Evolutionary conservation across 2,329 filamentous ascomycete species (phyloP).

Genomic region (Ophiosphaerella herpotricha): DNA sequence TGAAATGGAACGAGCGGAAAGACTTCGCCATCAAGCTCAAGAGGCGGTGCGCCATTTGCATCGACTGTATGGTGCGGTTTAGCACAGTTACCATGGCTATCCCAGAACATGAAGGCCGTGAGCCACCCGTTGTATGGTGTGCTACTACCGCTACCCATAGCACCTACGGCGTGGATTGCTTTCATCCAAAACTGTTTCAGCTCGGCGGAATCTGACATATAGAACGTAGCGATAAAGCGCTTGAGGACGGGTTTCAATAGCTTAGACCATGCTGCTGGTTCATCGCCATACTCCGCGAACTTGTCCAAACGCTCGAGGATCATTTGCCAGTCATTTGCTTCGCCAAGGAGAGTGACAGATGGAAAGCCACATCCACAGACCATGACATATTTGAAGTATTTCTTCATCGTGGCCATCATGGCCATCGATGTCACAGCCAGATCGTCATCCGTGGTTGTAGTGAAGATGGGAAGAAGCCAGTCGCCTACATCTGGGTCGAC

Average conservation of each 20-base stretch:
- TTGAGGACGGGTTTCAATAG: conserved; percentile 53
- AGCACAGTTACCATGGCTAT: neutral
- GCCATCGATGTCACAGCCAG: conserved; percentile 50
- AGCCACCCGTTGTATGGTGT: conserved; percentile 15
- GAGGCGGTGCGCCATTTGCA: too few species aligned
- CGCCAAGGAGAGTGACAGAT: conserved; percentile 57
- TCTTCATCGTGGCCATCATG: conserved; percentile 58
- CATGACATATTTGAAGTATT: conserved; percentile 52
- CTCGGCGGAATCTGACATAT: conserved; percentile 35
- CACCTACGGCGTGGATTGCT: conserved; percentile 21
- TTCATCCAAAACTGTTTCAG: conserved; percentile 51
- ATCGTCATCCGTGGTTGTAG: conserved; percentile 56
- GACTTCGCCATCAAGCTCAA: neutral
- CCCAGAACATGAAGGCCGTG: conserved; percentile 18
- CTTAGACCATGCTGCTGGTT: conserved; percentile 47
- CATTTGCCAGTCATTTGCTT: conserved; percentile 52
- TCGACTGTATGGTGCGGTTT: neutral
- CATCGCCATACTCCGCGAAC: conserved; percentile 51
- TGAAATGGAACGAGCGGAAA: neutral
- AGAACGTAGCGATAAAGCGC: conserved; percentile 53
- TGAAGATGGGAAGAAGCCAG: conserved; percentile 58
- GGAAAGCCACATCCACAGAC: conserved; percentile 54
- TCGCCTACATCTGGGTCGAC: conserved; percentile 47
- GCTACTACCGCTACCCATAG: neutral
- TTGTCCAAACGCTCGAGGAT: conserved; percentile 51